Percentiles rank a stretch among this genome's conserved stretches.
phyloP scores from a whole-genome alignment of 2,329 filamentous ascomycete species.

The Xylaria sp. region DNA sequence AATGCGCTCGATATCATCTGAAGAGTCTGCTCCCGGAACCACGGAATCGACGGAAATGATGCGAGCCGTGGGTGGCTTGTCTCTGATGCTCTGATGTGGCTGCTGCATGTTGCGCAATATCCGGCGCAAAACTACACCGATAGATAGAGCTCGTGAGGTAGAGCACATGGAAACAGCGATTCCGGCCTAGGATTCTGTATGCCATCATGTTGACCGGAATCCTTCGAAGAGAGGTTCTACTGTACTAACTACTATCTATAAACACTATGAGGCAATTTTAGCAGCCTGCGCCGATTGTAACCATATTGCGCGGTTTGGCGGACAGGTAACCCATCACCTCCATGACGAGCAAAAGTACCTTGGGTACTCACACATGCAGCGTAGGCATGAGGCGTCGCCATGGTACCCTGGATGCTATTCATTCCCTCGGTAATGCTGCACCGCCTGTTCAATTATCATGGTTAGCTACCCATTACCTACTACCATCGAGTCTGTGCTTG shows the following conservation, averaged over 20 bases:
- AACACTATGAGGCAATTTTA: constrained; percentile 1
- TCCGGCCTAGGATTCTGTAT: constrained; percentile 21
- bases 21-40: constrained; percentile 25
- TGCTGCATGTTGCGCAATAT: constrained; percentile 7
- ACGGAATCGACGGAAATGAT: constrained; percentile 32
- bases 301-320: constrained; percentile 16
- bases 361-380: neutral
- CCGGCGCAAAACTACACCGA: neutral
- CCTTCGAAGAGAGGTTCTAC: constrained; percentile 14
- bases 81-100: constrained; percentile 25
- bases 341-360: neutral
- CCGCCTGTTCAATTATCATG: neutral
- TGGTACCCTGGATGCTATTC: constrained; percentile 12
- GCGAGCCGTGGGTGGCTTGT: constrained; percentile 32
- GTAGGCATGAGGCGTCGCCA: constrained; percentile 22
- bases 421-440: constrained; percentile 2
- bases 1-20: constrained; percentile 30
- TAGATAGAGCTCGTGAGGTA: neutral
- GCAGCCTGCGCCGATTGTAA: constrained; percentile 1
- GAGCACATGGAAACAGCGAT: constrained; percentile 25
- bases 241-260: neutral
- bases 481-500: constrained; percentile 20
- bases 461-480: neutral
- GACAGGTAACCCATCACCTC: constrained; percentile 10
- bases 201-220: constrained; percentile 18